Percentiles rank a stretch among this genome's conserved stretches.
phyloP scores from a whole-genome alignment of 805 yeast species.

The Kodamaea leandrae region DNA sequence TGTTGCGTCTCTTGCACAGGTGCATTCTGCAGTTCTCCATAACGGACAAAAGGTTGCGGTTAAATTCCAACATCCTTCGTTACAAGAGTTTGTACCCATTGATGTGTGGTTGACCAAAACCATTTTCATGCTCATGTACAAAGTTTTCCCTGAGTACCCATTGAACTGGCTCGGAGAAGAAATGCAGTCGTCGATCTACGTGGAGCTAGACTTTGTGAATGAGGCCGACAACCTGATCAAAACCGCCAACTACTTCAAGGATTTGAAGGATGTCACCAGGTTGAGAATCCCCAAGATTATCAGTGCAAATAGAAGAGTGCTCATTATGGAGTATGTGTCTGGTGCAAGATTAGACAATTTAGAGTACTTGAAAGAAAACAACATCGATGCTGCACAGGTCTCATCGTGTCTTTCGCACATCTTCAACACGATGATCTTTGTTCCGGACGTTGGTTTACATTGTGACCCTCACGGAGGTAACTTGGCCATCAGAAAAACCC shows the following conservation, averaged over 20 bases:
- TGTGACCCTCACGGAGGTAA: constrained; percentile 99
- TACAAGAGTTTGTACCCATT: constrained; percentile 83
- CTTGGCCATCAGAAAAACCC: constrained; percentile 66
- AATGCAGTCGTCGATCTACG: constrained; percentile 77
- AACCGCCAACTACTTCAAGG: constrained; percentile 66
- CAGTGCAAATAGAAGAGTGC: constrained; percentile 63
- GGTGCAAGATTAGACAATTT: constrained; percentile 85
- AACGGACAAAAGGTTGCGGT: constrained; percentile 82
- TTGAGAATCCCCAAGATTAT: constrained; percentile 72
- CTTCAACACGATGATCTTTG: constrained; percentile 92
- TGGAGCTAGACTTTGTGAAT: constrained; percentile 83
- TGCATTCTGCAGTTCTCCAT: constrained; percentile 68
- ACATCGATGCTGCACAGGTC: constrained; percentile 74
- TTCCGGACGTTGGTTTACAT: constrained; percentile 87
- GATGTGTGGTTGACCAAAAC: constrained; percentile 76
- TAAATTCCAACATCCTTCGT: constrained; percentile 88
- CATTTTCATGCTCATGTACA: constrained; percentile 71
- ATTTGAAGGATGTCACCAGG: constrained; percentile 62
- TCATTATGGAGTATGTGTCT: constrained; percentile 82
- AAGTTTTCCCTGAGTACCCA: constrained; percentile 90
- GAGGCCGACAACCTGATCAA: constrained; percentile 79
- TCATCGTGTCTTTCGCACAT: constrained; percentile 84
- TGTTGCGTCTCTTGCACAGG: constrained; percentile 95
- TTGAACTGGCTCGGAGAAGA: constrained; percentile 95
- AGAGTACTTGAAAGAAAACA: constrained; percentile 55